Conservation (phyloP, 805 yeast species). For the Wickerhamomyces chambardii region DNA sequence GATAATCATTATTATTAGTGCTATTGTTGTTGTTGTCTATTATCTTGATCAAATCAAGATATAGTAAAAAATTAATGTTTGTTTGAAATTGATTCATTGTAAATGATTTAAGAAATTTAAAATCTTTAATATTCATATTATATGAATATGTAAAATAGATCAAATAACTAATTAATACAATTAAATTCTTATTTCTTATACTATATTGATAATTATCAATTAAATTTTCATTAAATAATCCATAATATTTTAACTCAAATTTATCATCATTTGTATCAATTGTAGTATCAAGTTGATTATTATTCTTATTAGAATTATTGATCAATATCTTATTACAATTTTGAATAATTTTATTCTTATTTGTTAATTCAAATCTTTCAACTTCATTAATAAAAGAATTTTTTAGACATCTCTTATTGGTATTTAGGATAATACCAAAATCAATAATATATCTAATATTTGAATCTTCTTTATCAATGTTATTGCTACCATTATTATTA, state of each 20-base stretch:
- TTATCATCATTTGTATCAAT: too few species aligned
- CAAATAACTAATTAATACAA: slow-evolving; percentile 1
- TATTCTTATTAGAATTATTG: too few species aligned
- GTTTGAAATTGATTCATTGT: not conserved
- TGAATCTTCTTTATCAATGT: too few species aligned
- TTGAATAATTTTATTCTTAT: not conserved
- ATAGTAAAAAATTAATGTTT: not conserved
- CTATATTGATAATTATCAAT: not conserved
- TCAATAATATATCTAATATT: not conserved
- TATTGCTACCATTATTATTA: too few species aligned
- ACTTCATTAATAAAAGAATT: not conserved
- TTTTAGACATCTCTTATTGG: not conserved
- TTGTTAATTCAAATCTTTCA: not conserved
- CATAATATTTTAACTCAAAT: not conserved
- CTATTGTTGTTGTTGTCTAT: too few species aligned
- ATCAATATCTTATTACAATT: too few species aligned
- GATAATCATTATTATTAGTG: not conserved
- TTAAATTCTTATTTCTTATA: not conserved
- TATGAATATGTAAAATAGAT: too few species aligned
- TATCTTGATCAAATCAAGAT: not conserved
- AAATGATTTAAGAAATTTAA: slow-evolving; percentile 1
- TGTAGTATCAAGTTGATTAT: too few species aligned
- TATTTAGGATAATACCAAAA: not conserved
- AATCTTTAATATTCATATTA: not conserved
- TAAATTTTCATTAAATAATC: not conserved